Conservation (phyloP, 805 yeast species). For the Zygoascus flipseniorum region DNA sequence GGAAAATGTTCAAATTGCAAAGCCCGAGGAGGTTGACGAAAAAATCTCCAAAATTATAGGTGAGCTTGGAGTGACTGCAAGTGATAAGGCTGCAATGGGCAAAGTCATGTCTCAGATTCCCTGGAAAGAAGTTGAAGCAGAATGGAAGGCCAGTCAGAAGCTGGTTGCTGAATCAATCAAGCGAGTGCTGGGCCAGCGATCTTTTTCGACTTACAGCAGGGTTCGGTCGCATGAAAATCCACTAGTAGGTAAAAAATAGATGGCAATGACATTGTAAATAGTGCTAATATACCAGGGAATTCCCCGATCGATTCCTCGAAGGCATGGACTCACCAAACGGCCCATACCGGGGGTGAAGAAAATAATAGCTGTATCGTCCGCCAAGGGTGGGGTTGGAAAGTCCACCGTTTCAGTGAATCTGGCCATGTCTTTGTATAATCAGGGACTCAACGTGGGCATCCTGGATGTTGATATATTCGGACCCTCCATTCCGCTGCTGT, state of each 20-base stretch:
- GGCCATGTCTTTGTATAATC: constrained; percentile 49
- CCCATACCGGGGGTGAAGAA: constrained; percentile 54
- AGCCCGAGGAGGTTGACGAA: constrained; percentile 35
- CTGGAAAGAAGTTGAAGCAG: constrained; percentile 22
- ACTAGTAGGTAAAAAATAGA: constrained; percentile 34
- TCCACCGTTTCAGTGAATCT: constrained; percentile 62
- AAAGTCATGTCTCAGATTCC: constrained; percentile 19
- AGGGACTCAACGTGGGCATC: constrained; percentile 54
- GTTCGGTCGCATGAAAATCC: constrained; percentile 42
- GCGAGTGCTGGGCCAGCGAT: constrained; percentile 14
- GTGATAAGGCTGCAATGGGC: constrained; percentile 15
- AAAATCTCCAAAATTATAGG: constrained; percentile 23
- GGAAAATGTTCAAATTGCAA: constrained; percentile 38
- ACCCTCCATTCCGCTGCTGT: constrained; percentile 68
- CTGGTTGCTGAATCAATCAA: constrained; percentile 22
- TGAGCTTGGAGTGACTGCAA: constrained; percentile 8
- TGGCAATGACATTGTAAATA: constrained; percentile 8
- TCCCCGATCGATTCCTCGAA: constrained; percentile 35
- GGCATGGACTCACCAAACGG: constrained; percentile 35
- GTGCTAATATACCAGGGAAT: not conserved
- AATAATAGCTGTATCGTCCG: constrained; percentile 60
- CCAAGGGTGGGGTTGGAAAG: constrained; percentile 79
- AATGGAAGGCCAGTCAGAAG: constrained; percentile 25
- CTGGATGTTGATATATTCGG: constrained; percentile 81
- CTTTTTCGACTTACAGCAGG: constrained; percentile 20